phyloP scores from a whole-genome alignment of 2,329 filamentous ascomycete species.

The Aspergillus felis region DNA sequence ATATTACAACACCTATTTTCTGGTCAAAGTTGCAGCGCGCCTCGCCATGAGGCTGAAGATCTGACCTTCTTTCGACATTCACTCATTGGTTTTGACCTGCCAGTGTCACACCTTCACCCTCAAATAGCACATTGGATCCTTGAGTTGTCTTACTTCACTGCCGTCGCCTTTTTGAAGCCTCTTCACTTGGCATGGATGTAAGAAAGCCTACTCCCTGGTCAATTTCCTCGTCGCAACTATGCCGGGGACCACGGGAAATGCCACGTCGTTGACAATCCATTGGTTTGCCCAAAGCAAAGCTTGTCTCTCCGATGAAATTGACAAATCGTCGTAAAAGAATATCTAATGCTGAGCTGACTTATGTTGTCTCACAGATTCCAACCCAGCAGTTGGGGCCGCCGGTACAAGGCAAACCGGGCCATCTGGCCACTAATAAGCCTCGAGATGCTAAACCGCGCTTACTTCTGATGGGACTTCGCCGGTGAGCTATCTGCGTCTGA shows the following conservation, averaged over 20 bases:
- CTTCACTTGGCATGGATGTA: not conserved
- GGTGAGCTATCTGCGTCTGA: constrained; percentile 52
- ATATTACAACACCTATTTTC: too few relatives aligned
- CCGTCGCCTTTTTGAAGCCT: not conserved
- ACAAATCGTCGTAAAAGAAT: constrained; percentile 3
- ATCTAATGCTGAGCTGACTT: constrained; percentile 34
- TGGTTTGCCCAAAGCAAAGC: not conserved
- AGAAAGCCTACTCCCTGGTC: not conserved
- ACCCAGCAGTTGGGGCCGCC: constrained; percentile 22
- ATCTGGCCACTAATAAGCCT: constrained; percentile 38
- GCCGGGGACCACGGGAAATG: not conserved
- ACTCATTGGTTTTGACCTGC: not conserved
- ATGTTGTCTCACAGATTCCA: constrained; percentile 34
- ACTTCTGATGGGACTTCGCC: constrained; percentile 89
- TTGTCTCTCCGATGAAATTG: not conserved
- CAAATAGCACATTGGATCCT: not conserved
- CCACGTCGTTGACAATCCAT: not conserved
- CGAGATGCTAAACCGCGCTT: constrained; percentile 72
- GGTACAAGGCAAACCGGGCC: constrained; percentile 22
- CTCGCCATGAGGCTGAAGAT: not conserved
- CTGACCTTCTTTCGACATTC: not conserved
- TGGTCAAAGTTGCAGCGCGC: not conserved
- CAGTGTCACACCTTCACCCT: not conserved
- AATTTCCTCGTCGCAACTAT: not conserved
- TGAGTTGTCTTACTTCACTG: not conserved